Evolutionary conservation across 345 rosid species (phyloP), one percentile per base, ranked within the genome.

Genomic region (Populus simonii): DNA sequence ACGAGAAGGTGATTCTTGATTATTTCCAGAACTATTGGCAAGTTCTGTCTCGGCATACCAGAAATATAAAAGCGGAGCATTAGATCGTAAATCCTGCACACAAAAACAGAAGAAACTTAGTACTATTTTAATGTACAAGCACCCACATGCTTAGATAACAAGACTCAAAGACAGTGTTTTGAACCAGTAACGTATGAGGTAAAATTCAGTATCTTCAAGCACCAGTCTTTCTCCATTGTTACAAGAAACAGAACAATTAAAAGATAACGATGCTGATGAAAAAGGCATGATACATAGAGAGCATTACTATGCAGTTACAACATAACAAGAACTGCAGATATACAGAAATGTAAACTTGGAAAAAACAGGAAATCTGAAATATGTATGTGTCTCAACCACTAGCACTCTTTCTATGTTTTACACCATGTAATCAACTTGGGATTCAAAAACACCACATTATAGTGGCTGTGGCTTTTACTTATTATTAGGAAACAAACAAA

Each of bases 21-120:
- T 73, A 66, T 81, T 73, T 27, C 68, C 80, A 82, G 70, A 55
- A 78, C 51, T 70, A 76, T 83, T 78, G 29, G 83, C 85, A 71
- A 93, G 89, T 85, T 96, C 99, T 11, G 85, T 84, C 86, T 93
- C 93, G 3, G 97, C 97, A 76, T 96, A 96, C 99, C 97, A 96
- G 76, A 92, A 82, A 82, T 89, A 89, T 79, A 93, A 82, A 70
- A 93, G 87, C 38, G 97, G 83, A 75, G 93, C 82, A 81, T 83
- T 90, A 78, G 89, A 85, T 80, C 85, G 86, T 43, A 87, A 78
- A 84, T 92, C 94, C 99, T 96, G 91, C 59, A 77, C 65, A 72
- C 59, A 78, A 41, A 47, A 66, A 70, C 41, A 57, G 72, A 39
- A 85, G 55, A 33, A 66, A 71, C 72, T 80, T 67, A 78, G 74